Evolutionary conservation across 1,139 yeast species (phyloP), one percentile per base, ranked within the genome.

Genomic region (Suhomyces chickasaworum): DNA sequence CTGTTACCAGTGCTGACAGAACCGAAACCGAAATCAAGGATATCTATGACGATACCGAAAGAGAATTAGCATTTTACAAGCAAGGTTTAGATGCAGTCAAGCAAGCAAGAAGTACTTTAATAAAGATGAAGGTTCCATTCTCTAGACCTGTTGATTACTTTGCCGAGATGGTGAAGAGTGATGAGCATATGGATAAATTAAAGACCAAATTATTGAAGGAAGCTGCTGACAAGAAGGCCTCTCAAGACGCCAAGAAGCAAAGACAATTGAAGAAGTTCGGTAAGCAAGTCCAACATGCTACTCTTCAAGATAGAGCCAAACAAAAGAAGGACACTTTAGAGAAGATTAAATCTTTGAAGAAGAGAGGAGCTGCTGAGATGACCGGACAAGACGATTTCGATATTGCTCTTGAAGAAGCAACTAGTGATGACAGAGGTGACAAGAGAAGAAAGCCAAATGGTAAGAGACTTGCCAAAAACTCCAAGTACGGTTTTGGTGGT

Each of bases 81-180:
- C 99, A 95, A 72, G 96, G 96, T 13, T 78, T 93, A 51, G 86
- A 82, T 44, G 96, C 98, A 6, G 95, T 86, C 30, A 71, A 78
- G 49, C 80, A 78, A 58, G 97, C 89, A 31, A 84, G 93, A 62
- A 70, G 77, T 42, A 78, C 80, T 41, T 75, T 91, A 42, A 65
- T 77, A 47, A 81, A 81, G 64, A 76, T 84, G 56, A 84, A 85
- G 61, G 83, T 90, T 20, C 93, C 97, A 48, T 93, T 93, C 66
- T 78, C 95, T 33, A 83, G 99, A 66, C 99, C 99, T 23, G 73
- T 82, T 59, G 99, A 93, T 66, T 93, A 89, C 67, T 93, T 93
- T 71, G 99, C 99, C 9, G 99, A 93, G 69, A 93, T 93, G 99
- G 89, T 90, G 53, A 93, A 93, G 74, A 86, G 91, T 50, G 99